A percentile compares a stretch with the other conserved stretches of the same genome.
Conservation (phyloP, 805 yeast species). For the Candida krabiensis region DNA sequence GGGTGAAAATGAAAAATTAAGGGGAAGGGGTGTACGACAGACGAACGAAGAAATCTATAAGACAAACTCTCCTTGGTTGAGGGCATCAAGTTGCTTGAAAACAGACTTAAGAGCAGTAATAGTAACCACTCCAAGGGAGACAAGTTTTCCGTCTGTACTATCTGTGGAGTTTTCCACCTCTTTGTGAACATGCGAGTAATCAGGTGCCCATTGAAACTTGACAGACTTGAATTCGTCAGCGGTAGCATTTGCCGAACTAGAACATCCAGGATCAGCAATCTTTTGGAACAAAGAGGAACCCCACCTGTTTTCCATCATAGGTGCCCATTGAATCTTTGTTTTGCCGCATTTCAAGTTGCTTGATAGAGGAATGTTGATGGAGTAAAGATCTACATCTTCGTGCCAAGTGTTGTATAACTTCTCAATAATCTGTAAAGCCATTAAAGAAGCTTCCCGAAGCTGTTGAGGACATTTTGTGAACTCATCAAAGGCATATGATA, state of each 20-base stretch:
- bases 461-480: slow-evolving; percentile 43
- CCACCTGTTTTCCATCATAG: slow-evolving; percentile 77
- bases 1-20: too few relatives aligned
- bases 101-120: slow-evolving; percentile 45
- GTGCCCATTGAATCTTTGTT: slow-evolving; percentile 65
- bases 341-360: slow-evolving; percentile 41
- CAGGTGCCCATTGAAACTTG: slow-evolving; percentile 70
- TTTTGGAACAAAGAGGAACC: slow-evolving; percentile 26
- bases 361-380: slow-evolving; percentile 72
- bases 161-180: slow-evolving; percentile 38
- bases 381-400: slow-evolving; percentile 59
- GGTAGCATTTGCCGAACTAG: slow-evolving; percentile 1
- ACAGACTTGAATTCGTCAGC: slow-evolving; percentile 1
- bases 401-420: slow-evolving; percentile 58
- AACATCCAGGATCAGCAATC: neutral
- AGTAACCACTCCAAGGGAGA: slow-evolving; percentile 93
- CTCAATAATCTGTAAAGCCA: slow-evolving; percentile 59
- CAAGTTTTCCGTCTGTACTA: slow-evolving; percentile 81
- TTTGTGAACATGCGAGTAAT: slow-evolving; percentile 58
- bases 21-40: too few relatives aligned
- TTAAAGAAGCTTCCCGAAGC: slow-evolving; percentile 57
- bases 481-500: slow-evolving; percentile 73
- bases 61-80: slow-evolving; percentile 24
- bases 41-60: neutral
- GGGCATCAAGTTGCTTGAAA: slow-evolving; percentile 2